A percentile compares a stretch with the other conserved stretches of the same genome.
Conservation (phyloP, 1,284 basidiomycete genomes). For the Schizophyllum commune region DNA sequence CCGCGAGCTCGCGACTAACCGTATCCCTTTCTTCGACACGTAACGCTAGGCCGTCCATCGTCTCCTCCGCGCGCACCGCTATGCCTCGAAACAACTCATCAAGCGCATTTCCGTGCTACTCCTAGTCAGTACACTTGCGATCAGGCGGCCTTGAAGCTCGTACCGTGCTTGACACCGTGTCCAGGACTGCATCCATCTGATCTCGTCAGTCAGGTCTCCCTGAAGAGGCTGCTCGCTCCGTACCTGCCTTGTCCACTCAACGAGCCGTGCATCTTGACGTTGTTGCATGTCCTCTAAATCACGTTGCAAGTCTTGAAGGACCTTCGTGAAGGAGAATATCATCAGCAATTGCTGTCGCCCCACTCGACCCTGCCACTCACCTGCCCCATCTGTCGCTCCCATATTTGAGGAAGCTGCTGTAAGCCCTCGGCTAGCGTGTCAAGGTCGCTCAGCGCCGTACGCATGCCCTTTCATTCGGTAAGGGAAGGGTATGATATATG, state of each 20-base stretch:
- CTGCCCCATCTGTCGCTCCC: not conserved
- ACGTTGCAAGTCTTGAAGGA: not conserved
- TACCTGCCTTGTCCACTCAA: not conserved
- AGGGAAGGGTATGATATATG: no score
- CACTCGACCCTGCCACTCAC: not conserved
- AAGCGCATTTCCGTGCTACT: not conserved
- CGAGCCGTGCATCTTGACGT: not conserved
- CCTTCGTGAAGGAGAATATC: not conserved
- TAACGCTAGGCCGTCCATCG: not conserved
- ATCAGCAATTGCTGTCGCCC: not conserved
- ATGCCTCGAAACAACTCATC: not conserved
- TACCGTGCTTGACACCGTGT: not conserved
- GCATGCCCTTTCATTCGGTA: no score
- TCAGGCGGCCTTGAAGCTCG: not conserved
- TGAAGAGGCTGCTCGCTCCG: not conserved
- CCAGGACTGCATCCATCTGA: not conserved
- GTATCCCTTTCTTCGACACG: not conserved
- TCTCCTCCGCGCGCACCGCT: slow-evolving; percentile 14
- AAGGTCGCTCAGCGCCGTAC: not conserved
- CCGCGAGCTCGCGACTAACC: not conserved
- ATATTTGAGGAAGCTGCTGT: not conserved
- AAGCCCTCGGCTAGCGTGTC: not conserved
- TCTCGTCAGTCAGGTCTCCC: not conserved
- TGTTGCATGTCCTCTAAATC: not conserved
- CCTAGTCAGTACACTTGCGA: not conserved